Conservation (phyloP, 2,329 filamentous ascomycete genomes). For the Hawksworthiomyces lignivorus region DNA sequence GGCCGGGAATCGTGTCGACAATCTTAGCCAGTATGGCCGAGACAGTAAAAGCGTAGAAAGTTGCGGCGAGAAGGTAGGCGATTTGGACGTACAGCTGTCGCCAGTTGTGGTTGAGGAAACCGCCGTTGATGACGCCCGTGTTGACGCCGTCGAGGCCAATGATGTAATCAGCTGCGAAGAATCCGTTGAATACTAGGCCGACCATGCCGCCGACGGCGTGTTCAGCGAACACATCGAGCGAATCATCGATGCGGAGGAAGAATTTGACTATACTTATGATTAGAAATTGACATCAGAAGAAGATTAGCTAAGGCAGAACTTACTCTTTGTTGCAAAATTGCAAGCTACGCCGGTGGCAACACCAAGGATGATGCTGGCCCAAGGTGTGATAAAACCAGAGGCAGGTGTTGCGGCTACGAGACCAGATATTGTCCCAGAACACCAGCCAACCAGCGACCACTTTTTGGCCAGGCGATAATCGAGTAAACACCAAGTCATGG, state of each 20-base stretch:
- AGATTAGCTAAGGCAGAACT: neutral
- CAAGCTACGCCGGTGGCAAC: constrained; percentile 57
- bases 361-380: constrained; percentile 60
- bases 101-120: constrained; percentile 70
- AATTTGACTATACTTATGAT: constrained; percentile 37
- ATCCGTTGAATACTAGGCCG: constrained; percentile 63
- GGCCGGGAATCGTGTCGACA: constrained; percentile 68
- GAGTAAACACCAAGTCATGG: constrained; percentile 89
- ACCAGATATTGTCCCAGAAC: constrained; percentile 62
- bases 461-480: constrained; percentile 92
- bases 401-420: constrained; percentile 64
- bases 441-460: constrained; percentile 77
- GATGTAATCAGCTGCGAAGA: constrained; percentile 63
- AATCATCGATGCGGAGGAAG: constrained; percentile 59
- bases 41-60: constrained; percentile 64
- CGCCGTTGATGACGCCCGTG: constrained; percentile 53
- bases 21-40: constrained; percentile 65
- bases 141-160: constrained; percentile 73
- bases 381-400: constrained; percentile 60
- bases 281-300: neutral
- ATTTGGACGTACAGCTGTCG: constrained; percentile 72
- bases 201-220: constrained; percentile 63
- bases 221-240: constrained; percentile 65
- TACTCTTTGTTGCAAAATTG: constrained; percentile 58
- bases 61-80: constrained; percentile 62